phyloP scores from a whole-genome alignment of 139 green algal species.

The Astrephomene gubernaculifera region DNA sequence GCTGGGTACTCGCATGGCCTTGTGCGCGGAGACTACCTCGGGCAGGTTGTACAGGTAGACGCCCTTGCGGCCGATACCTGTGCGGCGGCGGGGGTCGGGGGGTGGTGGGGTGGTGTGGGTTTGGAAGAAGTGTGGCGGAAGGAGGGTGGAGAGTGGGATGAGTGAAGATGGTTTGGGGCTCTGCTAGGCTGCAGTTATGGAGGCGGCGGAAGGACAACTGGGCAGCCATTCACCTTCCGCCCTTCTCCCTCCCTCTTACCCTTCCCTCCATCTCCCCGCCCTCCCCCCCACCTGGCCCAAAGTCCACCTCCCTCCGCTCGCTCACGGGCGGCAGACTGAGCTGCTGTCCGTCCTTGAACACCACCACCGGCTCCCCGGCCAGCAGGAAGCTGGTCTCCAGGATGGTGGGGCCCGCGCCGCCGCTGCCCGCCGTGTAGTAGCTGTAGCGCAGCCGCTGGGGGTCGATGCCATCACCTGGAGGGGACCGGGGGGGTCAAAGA shows the following conservation, averaged over 20 bases:
- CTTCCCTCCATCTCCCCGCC: no score
- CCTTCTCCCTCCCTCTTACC: no score
- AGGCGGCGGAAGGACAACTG: no score
- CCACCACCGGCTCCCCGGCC: constrained; percentile 62
- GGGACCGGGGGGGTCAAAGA: no score
- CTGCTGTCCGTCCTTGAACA: constrained; percentile 74
- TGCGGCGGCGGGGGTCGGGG: not conserved
- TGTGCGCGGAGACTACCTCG: constrained; percentile 77
- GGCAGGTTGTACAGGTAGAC: constrained; percentile 92
- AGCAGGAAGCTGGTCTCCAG: constrained; percentile 93
- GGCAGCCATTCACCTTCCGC: no score
- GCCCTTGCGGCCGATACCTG: constrained; percentile 64
- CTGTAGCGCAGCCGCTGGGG: constrained; percentile 84
- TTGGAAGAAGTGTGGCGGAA: not conserved
- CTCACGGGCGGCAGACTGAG: constrained; percentile 75
- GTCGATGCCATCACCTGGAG: constrained; percentile 61
- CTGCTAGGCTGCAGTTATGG: no score
- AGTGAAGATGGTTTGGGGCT: no score
- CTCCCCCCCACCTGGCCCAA: constrained; percentile 89
- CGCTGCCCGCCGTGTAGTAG: constrained; percentile 93
- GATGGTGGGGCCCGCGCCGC: constrained; percentile 94
- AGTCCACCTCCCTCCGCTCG: constrained; percentile 88
- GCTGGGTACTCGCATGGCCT: constrained; percentile 79
- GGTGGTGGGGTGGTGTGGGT: no score
- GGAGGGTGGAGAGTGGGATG: not conserved